Percentiles rank a stretch among this genome's conserved stretches.
Evolutionary conservation across 352 stramenopile species (phyloP).

Genomic region (Blastocystis sp.): DNA sequence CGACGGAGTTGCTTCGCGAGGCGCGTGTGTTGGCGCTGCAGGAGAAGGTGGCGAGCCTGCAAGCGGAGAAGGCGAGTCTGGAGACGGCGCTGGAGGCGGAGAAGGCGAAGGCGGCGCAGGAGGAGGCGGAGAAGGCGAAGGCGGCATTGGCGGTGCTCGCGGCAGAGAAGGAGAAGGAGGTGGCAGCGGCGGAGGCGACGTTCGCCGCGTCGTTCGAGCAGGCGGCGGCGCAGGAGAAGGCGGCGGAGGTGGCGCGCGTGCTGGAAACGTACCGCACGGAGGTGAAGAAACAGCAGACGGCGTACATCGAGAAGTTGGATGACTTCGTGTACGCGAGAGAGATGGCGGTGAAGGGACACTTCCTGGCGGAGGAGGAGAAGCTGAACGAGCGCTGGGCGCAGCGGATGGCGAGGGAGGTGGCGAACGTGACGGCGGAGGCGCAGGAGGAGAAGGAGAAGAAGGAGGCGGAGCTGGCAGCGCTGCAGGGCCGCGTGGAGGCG

Average conservation of each 20-base stretch:
- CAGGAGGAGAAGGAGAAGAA: background rate
- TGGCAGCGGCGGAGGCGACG: background rate
- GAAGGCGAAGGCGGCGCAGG: background rate
- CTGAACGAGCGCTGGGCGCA: background rate
- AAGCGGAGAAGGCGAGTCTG: too few relatives aligned
- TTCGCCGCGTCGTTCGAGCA: background rate
- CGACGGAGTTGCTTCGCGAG: too few relatives aligned
- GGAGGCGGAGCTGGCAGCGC: background rate
- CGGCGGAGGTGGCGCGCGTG: background rate
- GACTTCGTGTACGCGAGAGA: conserved; percentile 39
- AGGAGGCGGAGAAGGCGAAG: background rate
- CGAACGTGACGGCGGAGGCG: background rate
- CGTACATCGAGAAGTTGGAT: background rate
- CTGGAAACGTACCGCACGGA: background rate
- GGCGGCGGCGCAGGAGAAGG: background rate
- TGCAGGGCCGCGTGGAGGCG: background rate
- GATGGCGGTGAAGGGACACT: conserved; percentile 23
- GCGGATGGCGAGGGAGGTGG: background rate
- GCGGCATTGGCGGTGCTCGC: background rate
- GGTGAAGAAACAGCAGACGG: background rate
- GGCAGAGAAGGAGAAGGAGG: background rate
- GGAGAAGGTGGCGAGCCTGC: too few relatives aligned
- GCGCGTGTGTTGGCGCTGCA: too few relatives aligned
- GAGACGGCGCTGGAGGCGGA: too few relatives aligned
- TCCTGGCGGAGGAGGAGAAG: background rate